Evolutionary conservation across 2,329 filamentous ascomycete genomes (phyloP).

Genomic region (Cladosporium velox): DNA sequence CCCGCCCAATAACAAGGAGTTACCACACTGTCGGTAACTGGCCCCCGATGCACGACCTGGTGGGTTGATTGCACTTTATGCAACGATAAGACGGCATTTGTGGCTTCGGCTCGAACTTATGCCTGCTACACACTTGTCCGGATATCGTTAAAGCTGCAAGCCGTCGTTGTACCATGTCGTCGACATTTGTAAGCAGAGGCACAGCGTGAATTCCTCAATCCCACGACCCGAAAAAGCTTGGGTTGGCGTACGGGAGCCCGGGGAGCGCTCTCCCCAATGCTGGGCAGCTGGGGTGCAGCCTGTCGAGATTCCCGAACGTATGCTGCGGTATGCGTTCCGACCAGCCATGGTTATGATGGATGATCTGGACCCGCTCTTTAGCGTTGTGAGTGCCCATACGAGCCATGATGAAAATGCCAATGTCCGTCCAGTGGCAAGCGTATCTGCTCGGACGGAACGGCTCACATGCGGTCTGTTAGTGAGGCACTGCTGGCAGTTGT

Average conservation of each 20-base stretch:
- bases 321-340: background rate
- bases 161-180: background rate
- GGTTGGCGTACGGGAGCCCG: background rate
- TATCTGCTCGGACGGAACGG: background rate
- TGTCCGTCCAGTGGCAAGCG: background rate
- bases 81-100: background rate
- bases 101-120: background rate
- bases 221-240: background rate
- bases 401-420: background rate
- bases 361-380: background rate
- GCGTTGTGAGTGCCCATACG: background rate
- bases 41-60: background rate
- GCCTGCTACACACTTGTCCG: background rate
- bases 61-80: background rate
- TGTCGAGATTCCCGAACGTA: background rate
- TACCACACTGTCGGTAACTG: background rate
- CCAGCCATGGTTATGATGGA: background rate
- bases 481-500: background rate
- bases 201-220: background rate
- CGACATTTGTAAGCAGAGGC: background rate
- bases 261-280: background rate
- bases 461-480: background rate
- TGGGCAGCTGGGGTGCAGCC: background rate
- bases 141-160: background rate
- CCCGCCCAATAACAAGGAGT: background rate